phyloP scores from a whole-genome alignment of 2,329 filamentous ascomycete species.

The Gaeumannomyces sp. region DNA sequence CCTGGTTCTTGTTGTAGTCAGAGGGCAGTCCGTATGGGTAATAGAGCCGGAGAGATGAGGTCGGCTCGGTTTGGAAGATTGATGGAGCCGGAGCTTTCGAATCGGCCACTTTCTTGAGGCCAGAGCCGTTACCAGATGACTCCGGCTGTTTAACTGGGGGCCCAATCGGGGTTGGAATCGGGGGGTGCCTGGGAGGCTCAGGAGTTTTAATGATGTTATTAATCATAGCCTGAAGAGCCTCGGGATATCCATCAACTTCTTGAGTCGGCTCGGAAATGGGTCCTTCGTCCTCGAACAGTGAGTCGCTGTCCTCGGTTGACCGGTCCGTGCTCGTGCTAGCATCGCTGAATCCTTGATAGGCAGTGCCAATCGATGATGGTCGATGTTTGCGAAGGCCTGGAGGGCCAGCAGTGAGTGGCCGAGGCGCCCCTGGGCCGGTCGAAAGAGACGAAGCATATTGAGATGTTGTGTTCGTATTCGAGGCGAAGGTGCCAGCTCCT shows the following conservation, averaged over 20 bases:
- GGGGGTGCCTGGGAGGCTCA: neutral
- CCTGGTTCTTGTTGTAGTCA: slow-evolving; percentile 22
- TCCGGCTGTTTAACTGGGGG: too few species aligned
- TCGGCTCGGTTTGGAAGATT: slow-evolving; percentile 18
- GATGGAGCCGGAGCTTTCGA: slow-evolving; percentile 15
- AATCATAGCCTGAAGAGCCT: neutral
- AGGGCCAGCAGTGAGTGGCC: slow-evolving; percentile 47
- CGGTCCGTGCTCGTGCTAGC: neutral
- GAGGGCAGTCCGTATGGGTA: slow-evolving; percentile 26
- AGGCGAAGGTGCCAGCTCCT: too few species aligned
- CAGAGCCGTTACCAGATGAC: neutral
- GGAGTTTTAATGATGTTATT: neutral
- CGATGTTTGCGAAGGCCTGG: slow-evolving; percentile 46
- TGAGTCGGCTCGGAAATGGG: too few species aligned
- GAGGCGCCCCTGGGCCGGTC: slow-evolving; percentile 36
- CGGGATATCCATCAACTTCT: neutral
- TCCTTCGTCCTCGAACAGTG: neutral
- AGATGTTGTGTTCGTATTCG: neutral
- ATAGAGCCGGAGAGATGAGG: slow-evolving; percentile 23
- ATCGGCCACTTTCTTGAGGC: slow-evolving; percentile 15
- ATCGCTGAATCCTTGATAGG: too few species aligned
- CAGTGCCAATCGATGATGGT: slow-evolving; percentile 33
- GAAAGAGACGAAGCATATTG: slow-evolving; percentile 12
- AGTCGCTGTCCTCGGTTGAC: neutral
- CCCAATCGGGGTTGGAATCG: neutral